These are phyloP conservation scores for Ogataea zsoltii DNA, from an alignment of 805 yeast species.

Conservation along the genomic window DNA sequence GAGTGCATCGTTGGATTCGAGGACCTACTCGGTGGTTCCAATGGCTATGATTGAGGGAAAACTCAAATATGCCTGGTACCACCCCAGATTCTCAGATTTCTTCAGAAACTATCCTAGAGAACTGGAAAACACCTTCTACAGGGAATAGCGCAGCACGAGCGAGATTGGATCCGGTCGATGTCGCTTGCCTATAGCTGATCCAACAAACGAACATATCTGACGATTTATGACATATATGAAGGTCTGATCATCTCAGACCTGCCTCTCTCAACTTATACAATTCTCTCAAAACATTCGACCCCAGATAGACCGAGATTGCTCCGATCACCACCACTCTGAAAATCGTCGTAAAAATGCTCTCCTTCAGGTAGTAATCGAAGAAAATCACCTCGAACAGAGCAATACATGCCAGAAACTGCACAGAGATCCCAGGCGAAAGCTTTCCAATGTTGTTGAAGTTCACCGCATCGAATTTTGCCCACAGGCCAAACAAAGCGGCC, in stretches of 20 bases:
- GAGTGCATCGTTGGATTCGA: conserved; percentile 81
- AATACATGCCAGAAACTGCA: conserved; percentile 50
- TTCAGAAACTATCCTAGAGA: conserved; percentile 51
- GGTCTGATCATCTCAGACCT: conserved; percentile 22
- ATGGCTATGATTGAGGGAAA: conserved; percentile 87
- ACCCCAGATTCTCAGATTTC: conserved; percentile 31
- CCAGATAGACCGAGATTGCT: conserved; percentile 57
- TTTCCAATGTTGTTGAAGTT: conserved; percentile 38
- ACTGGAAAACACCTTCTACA: conserved; percentile 47
- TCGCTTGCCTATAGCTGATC: too few species aligned
- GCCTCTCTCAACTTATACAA: conserved; percentile 31
- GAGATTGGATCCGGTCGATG: too few species aligned
- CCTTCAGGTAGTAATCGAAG: conserved; percentile 56
- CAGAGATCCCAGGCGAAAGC: conserved; percentile 34
- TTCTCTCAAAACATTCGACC: conserved; percentile 62
- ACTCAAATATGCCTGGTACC: conserved; percentile 68
- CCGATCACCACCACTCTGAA: conserved; percentile 48
- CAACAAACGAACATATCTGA: not conserved
- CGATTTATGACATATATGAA: not conserved
- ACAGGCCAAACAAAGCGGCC: conserved; percentile 39
- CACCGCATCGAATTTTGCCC: conserved; percentile 41
- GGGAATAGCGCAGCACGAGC: too few species aligned
- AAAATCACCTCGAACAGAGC: conserved; percentile 54
- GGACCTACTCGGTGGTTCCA: conserved; percentile 89
- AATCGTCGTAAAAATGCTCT: conserved; percentile 61